A percentile compares a stretch with the other conserved stretches of the same genome.
Conservation (phyloP, 1,284 basidiomycete species). For the Melampsora allii-populina region DNA sequence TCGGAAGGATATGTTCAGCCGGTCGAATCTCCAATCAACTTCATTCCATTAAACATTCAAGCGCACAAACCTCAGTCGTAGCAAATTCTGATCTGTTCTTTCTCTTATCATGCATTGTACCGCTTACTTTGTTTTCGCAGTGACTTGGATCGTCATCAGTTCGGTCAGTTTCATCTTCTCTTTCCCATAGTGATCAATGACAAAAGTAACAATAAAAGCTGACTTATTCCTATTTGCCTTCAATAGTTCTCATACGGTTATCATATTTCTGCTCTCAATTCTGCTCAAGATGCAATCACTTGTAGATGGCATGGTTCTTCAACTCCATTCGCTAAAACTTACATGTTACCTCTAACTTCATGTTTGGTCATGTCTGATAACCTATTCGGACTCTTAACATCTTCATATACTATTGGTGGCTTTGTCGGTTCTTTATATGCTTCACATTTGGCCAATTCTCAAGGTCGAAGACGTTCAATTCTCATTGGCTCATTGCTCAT, state of each 20-base stretch:
- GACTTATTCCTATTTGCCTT: too few relatives aligned
- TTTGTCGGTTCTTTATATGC: conserved; percentile 70
- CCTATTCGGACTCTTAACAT: conserved; percentile 73
- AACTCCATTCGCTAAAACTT: not conserved
- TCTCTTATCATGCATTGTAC: conserved; percentile 3
- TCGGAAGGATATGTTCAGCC: too few relatives aligned
- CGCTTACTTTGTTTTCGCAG: conserved; percentile 14
- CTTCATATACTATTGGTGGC: conserved; percentile 83
- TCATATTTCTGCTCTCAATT: conserved; percentile 82
- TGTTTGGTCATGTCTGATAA: conserved; percentile 75
- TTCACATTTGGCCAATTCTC: conserved; percentile 66
- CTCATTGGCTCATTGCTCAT: conserved; percentile 30
- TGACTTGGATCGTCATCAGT: conserved; percentile 37
- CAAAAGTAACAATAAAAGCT: not conserved
- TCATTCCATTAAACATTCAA: too few relatives aligned
- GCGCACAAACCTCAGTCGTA: too few relatives aligned
- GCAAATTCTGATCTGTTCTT: too few relatives aligned
- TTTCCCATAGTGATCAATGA: not conserved
- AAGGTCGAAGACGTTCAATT: conserved; percentile 59
- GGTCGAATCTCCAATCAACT: too few relatives aligned
- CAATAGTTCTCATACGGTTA: conserved; percentile 53
- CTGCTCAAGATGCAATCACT: conserved; percentile 72
- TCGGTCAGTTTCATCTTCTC: conserved; percentile 12
- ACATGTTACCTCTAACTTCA: conserved; percentile 48
- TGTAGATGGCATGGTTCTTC: conserved; percentile 55